Percentiles rank a stretch among this genome's conserved stretches.
Evolutionary conservation across 2,329 filamentous ascomycete genomes (phyloP).

Genomic region (Microcyclosporella mali): DNA sequence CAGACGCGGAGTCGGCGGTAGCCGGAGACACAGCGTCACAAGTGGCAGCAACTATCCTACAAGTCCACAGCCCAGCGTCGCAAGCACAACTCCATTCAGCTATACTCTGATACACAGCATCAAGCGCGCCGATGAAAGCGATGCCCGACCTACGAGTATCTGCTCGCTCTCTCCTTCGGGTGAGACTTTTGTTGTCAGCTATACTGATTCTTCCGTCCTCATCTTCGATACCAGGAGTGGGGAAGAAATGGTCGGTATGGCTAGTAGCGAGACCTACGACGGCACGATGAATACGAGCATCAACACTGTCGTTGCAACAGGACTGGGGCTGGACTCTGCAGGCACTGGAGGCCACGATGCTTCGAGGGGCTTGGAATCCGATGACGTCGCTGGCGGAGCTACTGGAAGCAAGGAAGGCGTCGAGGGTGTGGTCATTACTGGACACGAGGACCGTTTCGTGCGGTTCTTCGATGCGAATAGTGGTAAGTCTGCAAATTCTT

Average conservation of each 20-base stretch:
- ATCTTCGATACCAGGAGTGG: constrained; percentile 90
- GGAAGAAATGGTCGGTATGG: constrained; percentile 88
- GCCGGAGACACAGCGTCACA: constrained; percentile 85
- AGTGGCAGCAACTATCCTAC: constrained; percentile 88
- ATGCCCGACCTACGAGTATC: constrained; percentile 80
- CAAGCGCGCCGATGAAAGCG: constrained; percentile 47
- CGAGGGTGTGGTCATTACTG: constrained; percentile 90
- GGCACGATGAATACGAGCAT: constrained; percentile 76
- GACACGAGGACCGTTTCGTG: constrained; percentile 93
- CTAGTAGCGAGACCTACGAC: constrained; percentile 88
- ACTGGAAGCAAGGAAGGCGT: constrained; percentile 71
- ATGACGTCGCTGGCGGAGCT: constrained; percentile 67
- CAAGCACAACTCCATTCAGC: constrained; percentile 78
- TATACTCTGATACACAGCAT: constrained; percentile 87
- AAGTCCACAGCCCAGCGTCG: constrained; percentile 80
- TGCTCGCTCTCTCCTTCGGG: constrained; percentile 77
- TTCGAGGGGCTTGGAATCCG: constrained; percentile 63
- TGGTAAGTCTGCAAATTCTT: constrained; percentile 58
- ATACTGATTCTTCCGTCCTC: constrained; percentile 80
- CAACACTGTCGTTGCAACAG: constrained; percentile 81
- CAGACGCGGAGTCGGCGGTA: constrained; percentile 63
- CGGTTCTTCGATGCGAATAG: constrained; percentile 98
- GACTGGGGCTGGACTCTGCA: constrained; percentile 63
- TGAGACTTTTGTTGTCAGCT: constrained; percentile 87
- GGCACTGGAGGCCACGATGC: constrained; percentile 53